Conservation (phyloP, 495 filamentous ascomycete genomes). For the Talaromyces nanjingensis region DNA sequence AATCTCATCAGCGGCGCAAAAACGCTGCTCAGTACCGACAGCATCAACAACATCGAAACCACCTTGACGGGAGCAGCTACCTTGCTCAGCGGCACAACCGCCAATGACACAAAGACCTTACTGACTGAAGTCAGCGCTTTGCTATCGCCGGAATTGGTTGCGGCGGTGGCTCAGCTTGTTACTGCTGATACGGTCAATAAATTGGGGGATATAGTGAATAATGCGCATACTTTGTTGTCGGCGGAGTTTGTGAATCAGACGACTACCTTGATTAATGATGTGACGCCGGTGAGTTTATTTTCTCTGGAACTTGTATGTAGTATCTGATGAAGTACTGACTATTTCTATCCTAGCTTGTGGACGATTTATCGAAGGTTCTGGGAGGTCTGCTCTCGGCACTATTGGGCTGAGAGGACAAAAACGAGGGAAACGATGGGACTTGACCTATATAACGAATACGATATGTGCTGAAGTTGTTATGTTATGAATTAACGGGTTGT, state of each 20-base stretch:
- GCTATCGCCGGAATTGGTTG: constrained; percentile 2
- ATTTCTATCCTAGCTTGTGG: constrained; percentile 18
- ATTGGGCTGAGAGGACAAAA: constrained; percentile 13
- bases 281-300: constrained; percentile 38
- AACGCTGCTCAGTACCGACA: constrained; percentile 29
- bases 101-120: constrained; percentile 15
- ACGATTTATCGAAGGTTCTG: constrained; percentile 27
- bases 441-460: constrained; percentile 9
- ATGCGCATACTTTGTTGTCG: constrained; percentile 26
- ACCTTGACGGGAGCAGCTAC: constrained; percentile 27
- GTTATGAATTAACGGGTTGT: constrained; percentile 3
- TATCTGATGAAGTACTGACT: not conserved
- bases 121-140: constrained; percentile 9
- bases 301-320: not conserved
- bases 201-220: constrained; percentile 25
- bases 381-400: constrained; percentile 17
- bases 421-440: not conserved
- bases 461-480: not conserved
- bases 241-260: constrained; percentile 37
- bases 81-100: constrained; percentile 17
- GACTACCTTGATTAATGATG: constrained; percentile 41
- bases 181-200: constrained; percentile 23
- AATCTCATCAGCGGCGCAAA: constrained; percentile 19
- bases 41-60: constrained; percentile 36
- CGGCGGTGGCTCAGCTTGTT: constrained; percentile 17